Conservation (phyloP, 257 asterid genomes). For the Solanum rostratum region DNA sequence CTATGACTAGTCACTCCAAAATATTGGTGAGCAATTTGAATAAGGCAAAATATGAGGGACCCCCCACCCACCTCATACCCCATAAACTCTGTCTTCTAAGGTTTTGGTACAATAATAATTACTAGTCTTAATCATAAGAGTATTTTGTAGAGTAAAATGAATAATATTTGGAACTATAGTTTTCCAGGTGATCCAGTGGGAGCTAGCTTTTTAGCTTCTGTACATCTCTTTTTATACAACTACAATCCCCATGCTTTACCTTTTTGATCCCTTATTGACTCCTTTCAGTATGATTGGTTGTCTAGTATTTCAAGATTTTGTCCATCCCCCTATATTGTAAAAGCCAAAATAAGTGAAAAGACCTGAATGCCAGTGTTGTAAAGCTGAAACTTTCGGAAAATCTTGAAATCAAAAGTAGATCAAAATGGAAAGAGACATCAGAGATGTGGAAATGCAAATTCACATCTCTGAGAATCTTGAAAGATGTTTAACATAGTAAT, state of each 20-base stretch:
- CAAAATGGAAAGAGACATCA: not conserved
- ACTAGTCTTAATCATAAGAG: not conserved
- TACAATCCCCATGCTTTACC: conserved; percentile 35
- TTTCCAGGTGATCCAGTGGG: conserved; percentile 41
- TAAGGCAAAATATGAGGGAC: conserved; percentile 1
- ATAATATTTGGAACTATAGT: not conserved
- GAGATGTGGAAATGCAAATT: not conserved
- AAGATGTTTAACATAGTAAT: not conserved
- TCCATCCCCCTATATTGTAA: not conserved
- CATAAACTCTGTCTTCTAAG: not conserved
- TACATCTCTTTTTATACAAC: conserved; percentile 29
- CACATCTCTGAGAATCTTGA: not conserved
- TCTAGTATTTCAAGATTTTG: not conserved
- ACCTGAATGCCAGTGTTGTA: not conserved
- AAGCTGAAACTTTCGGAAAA: not conserved
- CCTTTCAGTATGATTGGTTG: conserved; percentile 2
- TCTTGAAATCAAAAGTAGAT: not conserved
- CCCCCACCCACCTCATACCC: conserved; percentile 3
- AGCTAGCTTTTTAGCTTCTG: conserved; percentile 10
- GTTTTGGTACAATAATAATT: not conserved
- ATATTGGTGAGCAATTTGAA: conserved; percentile 11
- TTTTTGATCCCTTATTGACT: not conserved
- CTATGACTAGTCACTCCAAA: not conserved
- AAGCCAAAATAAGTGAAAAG: not conserved
- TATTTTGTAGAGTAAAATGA: not conserved